Evolutionary conservation across 139 green algal genomes (phyloP), one percentile per base, ranked within the genome.

Genomic region (Chlamydomonas incerta): DNA sequence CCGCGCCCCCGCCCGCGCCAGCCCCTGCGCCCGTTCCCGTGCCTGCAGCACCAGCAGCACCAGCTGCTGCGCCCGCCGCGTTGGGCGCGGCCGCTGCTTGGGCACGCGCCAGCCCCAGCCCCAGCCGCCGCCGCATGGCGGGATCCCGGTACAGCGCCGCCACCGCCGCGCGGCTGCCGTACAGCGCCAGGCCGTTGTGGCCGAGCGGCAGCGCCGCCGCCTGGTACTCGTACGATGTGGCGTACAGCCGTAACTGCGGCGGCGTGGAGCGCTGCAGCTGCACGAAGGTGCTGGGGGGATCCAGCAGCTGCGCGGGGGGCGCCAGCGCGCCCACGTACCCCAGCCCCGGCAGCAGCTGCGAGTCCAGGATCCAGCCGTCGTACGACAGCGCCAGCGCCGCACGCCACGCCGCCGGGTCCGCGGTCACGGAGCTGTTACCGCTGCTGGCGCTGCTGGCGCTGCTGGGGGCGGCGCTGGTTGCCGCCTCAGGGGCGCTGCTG

Each of bases 321-420:
- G 28, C n/a, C 41, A 66, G 17, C 11, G 9, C 6, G 11, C 28
- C 29, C 29, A 5, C 2, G 3, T 10, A 29, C 18, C 18, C 62
- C 18, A 83, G 47, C 37, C 63, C 63, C 41, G 77, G 62, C 20
- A 83, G 58, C 11, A 83, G 77, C 63, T 72, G 10, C 24, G 77
- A 83, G 57, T 74, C 77, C 63, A 83, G 65, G 46, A 83, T 83
- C 77, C 63, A 74, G 20, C 41, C 77, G 34, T 83, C 77, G n/a
- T 74, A 83, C 46, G 28, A 47, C 6, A n/a, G 28, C 37, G 28
- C 15, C 4, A 83, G 37, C 15, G 31, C 18, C 37, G 47, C 13
- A 0, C 26, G 35, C 75, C 75, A 83, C 33, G 57, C 74, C 23
- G 23, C 15, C 21, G 6, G 41, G 21, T 37, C 20, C 21, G 26